Evolutionary conservation across 176 grass and related monocot species (phyloP), one percentile per base, ranked within the genome.

Genomic region (Rhynchospora tenuis): DNA sequence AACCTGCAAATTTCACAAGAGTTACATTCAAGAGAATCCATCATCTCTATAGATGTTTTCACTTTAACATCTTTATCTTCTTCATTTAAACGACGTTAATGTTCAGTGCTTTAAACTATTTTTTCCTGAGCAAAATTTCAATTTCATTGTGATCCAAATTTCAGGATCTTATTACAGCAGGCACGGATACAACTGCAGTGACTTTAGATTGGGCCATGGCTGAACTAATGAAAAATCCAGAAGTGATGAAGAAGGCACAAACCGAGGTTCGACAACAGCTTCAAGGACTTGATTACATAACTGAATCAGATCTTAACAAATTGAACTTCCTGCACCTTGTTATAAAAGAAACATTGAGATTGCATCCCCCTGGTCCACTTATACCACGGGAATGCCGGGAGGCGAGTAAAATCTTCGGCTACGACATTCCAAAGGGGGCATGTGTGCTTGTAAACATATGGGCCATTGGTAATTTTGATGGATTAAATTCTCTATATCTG

Each of bases 211-310:
- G 88, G 85, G 19, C 58, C 26, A 86, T 90, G 73, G 54, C 63
- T n/a, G 85, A 90, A 63, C 62, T 90, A 12, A 81, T 90, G 9
- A 70, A 51, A 16, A 81, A 63, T 23, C 73, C 73, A 0, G n/a
- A 10, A 42, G 80, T 58, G 9, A 84, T 90, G 81, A 19, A 23
- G 1, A 81, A 86, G 44, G 80, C 15, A 9, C 79, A 86, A 13
- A 43, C 11, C 0, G 88, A 89, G 72, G 51, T 89, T 17, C 23
- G 79, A n/a, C 56, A 44, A 64, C 62, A 27, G 6, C 54, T 86
- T 0, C n/a, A 78, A 6, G 20, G 51, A 31, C 66, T 50, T 4
- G 27, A 16, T 4, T 19, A 5, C 2, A 52, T 82, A 54, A 62
- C 72, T 0, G 84, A 80, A 19, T 20, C 5, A 0, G 62, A 48